Percentiles rank a stretch among this genome's conserved stretches.
phyloP scores from a whole-genome alignment of 2,329 filamentous ascomycete genomes.

The Claviceps africana region DNA sequence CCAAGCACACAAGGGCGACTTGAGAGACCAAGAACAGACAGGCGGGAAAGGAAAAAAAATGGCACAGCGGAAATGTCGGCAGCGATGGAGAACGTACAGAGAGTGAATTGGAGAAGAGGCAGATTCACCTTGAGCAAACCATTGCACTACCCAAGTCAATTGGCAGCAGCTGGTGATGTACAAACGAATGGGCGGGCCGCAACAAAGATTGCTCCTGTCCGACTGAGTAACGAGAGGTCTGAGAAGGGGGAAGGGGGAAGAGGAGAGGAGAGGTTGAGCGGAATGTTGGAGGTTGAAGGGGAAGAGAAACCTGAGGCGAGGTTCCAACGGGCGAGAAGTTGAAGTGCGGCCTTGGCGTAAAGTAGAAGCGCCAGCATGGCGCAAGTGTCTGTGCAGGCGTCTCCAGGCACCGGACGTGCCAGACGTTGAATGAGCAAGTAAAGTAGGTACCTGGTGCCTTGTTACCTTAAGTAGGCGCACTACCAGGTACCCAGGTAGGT shows the following conservation, averaged over 20 bases:
- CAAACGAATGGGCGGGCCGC: conserved; percentile 2
- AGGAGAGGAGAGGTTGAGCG: not conserved
- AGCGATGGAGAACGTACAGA: conserved; percentile 9
- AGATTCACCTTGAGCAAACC: conserved; percentile 23
- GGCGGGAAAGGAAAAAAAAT: not conserved
- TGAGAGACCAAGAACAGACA: not conserved
- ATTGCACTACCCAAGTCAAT: conserved; percentile 24
- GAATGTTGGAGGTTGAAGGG: conserved; percentile 1
- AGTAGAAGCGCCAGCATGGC: not conserved
- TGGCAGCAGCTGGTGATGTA: conserved; percentile 12
- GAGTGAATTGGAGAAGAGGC: conserved; percentile 9
- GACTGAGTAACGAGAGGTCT: not conserved
- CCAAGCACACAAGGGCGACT: not conserved
- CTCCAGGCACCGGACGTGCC: not conserved
- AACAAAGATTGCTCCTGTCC: conserved; percentile 1
- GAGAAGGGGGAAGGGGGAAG: not conserved
- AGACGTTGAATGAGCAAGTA: no score
- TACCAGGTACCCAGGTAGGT: no score
- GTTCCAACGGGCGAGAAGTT: conserved; percentile 1
- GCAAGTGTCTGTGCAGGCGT: not conserved
- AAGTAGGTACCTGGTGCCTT: no score
- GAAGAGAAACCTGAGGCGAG: not conserved
- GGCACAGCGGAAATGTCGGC: not conserved
- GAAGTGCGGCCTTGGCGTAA: not conserved
- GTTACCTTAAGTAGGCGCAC: no score